phyloP scores from a whole-genome alignment of 495 filamentous ascomycete species.

The Talaromyces liani region DNA sequence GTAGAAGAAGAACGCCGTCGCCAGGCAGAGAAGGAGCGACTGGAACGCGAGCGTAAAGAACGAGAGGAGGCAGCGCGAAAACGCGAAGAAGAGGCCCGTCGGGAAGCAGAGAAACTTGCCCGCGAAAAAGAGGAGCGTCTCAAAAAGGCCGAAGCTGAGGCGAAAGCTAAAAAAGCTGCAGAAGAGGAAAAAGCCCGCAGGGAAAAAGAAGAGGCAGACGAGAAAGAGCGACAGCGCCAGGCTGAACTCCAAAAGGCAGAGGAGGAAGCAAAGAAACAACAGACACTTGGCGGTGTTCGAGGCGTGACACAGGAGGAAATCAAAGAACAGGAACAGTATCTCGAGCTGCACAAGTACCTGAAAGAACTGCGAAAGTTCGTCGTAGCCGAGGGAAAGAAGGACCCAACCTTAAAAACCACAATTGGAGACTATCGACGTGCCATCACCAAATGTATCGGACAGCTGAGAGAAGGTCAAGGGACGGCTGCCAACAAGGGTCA shows the following conservation, averaged over 20 bases:
- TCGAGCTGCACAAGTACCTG: conserved; percentile 62
- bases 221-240: conserved; percentile 18
- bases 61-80: conserved; percentile 37
- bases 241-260: conserved; percentile 19
- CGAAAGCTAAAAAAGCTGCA: conserved; percentile 9
- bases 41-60: conserved; percentile 40
- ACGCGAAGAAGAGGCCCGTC: conserved; percentile 31
- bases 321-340: conserved; percentile 50
- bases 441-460: conserved; percentile 64
- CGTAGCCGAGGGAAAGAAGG: conserved; percentile 36
- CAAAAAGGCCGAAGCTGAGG: conserved; percentile 27
- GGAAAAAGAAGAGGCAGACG: conserved; percentile 30
- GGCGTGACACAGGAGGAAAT: conserved; percentile 26
- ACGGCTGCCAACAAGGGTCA: conserved; percentile 45
- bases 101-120: conserved; percentile 19
- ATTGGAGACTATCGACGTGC: conserved; percentile 71
- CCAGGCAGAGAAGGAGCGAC: conserved; percentile 23
- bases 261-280: conserved; percentile 21
- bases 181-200: conserved; percentile 26
- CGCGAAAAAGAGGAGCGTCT: conserved; percentile 16
- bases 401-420: conserved; percentile 49
- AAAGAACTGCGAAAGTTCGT: conserved; percentile 62
- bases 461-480: conserved; percentile 57
- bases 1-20: conserved; percentile 26
- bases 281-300: conserved; percentile 21